These are phyloP conservation scores for Aspergillus proliferans DNA, from an alignment of 2,329 filamentous ascomycete species.

Conservation along the genomic window DNA sequence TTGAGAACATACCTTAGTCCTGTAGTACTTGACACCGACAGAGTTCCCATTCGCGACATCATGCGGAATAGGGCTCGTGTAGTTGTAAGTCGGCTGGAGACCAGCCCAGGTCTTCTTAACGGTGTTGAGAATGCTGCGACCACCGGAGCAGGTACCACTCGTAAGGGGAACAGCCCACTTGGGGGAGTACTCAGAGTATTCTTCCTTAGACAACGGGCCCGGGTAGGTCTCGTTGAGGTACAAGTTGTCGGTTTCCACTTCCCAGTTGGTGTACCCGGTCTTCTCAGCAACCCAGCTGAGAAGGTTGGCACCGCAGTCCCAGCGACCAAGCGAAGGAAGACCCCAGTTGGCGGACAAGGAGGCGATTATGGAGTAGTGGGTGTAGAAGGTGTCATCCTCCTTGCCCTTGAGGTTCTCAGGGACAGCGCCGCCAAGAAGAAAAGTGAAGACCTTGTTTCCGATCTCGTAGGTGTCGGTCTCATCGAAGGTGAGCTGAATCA, in stretches of 20 bases:
- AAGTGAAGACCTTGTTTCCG: slow-evolving; percentile 62
- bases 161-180: slow-evolving; percentile 28
- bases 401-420: slow-evolving; percentile 59
- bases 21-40: slow-evolving; percentile 11
- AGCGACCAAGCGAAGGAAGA: slow-evolving; percentile 63
- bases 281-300: slow-evolving; percentile 54
- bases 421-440: slow-evolving; percentile 71
- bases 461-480: slow-evolving; percentile 66
- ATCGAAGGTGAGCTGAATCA: slow-evolving; percentile 78
- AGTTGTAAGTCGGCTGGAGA: slow-evolving; percentile 25
- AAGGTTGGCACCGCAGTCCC: slow-evolving; percentile 67
- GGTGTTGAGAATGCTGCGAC: slow-evolving; percentile 25
- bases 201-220: slow-evolving; percentile 33
- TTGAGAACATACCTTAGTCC: slow-evolving; percentile 9
- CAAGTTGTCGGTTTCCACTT: slow-evolving; percentile 36
- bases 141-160: slow-evolving; percentile 28
- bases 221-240: slow-evolving; percentile 53
- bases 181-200: slow-evolving; percentile 18
- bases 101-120: slow-evolving; percentile 27
- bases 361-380: slow-evolving; percentile 65
- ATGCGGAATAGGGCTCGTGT: slow-evolving; percentile 26
- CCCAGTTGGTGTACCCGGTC: slow-evolving; percentile 50
- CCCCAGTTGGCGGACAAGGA: slow-evolving; percentile 66
- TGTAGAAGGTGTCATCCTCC: slow-evolving; percentile 63
- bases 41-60: slow-evolving; percentile 15